Evolutionary conservation across 106 monocot species (phyloP).

Genomic region (Ottelia alismoides): DNA sequence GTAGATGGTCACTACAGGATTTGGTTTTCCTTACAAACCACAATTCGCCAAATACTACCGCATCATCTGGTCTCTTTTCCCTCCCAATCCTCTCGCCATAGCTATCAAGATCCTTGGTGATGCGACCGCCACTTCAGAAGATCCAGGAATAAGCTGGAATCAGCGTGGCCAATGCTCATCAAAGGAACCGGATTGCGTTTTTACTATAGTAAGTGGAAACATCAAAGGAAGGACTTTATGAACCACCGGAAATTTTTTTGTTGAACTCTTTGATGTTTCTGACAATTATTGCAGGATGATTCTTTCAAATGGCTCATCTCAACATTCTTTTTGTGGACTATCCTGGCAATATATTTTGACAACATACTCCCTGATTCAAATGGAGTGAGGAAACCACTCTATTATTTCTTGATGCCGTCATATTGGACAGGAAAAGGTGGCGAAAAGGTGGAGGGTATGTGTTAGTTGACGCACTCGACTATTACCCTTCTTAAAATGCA

Average conservation of each 20-base stretch:
- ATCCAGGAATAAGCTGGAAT: slow-evolving; percentile 56
- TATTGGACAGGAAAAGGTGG: too few species aligned
- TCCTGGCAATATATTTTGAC: slow-evolving; percentile 82
- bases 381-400: slow-evolving; percentile 69
- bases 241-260: too few species aligned
- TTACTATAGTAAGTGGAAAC: slow-evolving; percentile 68
- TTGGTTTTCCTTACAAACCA: slow-evolving; percentile 39
- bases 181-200: slow-evolving; percentile 35
- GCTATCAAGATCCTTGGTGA: slow-evolving; percentile 56
- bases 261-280: too few species aligned
- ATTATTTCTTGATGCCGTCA: slow-evolving; percentile 70
- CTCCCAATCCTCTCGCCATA: slow-evolving; percentile 70
- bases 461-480: too few species aligned
- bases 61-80: slow-evolving; percentile 67
- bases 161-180: slow-evolving; percentile 37
- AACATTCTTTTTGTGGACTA: slow-evolving; percentile 74
- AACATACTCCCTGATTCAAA: slow-evolving; percentile 66
- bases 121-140: slow-evolving; percentile 62
- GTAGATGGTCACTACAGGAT: too few species aligned
- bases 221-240: too few species aligned
- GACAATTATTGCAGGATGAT: slow-evolving; percentile 37
- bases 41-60: slow-evolving; percentile 18
- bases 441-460: slow-evolving; percentile 51
- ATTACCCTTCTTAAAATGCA: too few species aligned
- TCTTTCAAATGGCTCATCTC: slow-evolving; percentile 65